These are phyloP conservation scores for Cercospora sp. DNA, from an alignment of 2,329 filamentous ascomycete species.

Conservation along the genomic window DNA sequence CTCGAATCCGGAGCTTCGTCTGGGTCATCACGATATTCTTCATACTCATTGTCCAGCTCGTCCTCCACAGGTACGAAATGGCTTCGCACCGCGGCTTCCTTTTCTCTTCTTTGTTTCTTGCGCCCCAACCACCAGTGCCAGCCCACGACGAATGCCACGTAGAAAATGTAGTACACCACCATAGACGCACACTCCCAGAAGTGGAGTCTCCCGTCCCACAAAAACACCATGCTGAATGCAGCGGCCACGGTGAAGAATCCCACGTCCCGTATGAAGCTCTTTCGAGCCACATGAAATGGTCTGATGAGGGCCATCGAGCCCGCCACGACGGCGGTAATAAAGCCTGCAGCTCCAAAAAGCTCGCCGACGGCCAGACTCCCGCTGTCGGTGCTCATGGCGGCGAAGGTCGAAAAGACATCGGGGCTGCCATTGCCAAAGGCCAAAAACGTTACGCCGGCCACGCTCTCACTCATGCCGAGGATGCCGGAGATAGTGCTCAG, in stretches of 20 bases:
- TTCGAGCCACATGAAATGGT: conserved; percentile 86
- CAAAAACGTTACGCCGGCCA: conserved; percentile 93
- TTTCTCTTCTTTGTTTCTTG: conserved; percentile 61
- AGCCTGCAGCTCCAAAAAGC: conserved; percentile 88
- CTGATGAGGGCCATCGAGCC: conserved; percentile 97
- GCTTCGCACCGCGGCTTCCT: conserved; percentile 70
- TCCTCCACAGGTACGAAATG: conserved; percentile 67
- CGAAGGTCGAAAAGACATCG: conserved; percentile 97
- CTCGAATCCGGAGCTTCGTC: conserved; percentile 49
- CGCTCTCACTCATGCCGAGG: conserved; percentile 89
- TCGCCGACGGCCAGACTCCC: conserved; percentile 96
- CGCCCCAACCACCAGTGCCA: conserved; percentile 87
- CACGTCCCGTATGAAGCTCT: conserved; percentile 88
- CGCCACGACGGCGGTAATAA: conserved; percentile 94
- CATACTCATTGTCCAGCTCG: conserved; percentile 49
- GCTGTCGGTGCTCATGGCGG: conserved; percentile 94
- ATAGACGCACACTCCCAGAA: conserved; percentile 89
- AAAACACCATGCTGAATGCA: conserved; percentile 80
- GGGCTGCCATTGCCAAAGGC: conserved; percentile 98
- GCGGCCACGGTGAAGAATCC: conserved; percentile 88
- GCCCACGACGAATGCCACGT: conserved; percentile 80
- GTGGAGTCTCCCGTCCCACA: conserved; percentile 79
- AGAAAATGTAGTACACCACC: conserved; percentile 88
- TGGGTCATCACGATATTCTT: conserved; percentile 56
- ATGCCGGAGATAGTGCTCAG: conserved; percentile 88